Evolutionary conservation across 2,329 filamentous ascomycete species (phyloP), one percentile per base, ranked within the genome.

Genomic region (Trichoderma oligosporum): DNA sequence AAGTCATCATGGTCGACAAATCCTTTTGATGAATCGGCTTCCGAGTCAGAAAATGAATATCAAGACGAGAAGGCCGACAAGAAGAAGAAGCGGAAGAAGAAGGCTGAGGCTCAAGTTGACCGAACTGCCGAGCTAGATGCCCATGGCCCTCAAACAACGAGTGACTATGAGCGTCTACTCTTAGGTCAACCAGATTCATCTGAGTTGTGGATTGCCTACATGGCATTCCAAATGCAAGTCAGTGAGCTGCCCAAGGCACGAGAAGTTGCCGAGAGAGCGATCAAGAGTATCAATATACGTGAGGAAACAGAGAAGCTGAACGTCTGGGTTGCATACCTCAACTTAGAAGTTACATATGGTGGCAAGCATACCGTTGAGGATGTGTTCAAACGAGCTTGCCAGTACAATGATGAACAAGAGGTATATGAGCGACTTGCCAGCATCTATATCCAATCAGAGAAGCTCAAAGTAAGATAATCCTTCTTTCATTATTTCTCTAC

Each of bases 211-310:
- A 89, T 97, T 55, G 84, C 90, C 63, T 99, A 99, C 76, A 97
- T 99, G 91, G 91, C 92, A n/a, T 96, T 96, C 81, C 91, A 97
- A 74, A 86, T 97, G 72, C 88, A 96, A 69, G 83, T 96, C 52
- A 90, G 90, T 68, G 94, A 99, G 73, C 80, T 95, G 18, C 84
- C 87, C 60, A 94, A 91, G 73, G 92, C 94, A 11, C 85, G 93
- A 47, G 88, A 93, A 63, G 87, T 97, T 59, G 92, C 91, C 2
- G 89, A 97, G 74, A 88, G 94, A 60, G 94, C 94, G 16, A 82
- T 97, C 62, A 86, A 87, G 68, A 95, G 88, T 14, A 97, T 99
- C 76, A 89, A 90, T 72, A 90, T 95, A 60, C 85, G 89, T 24
- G 91, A 97, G 70, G 89, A 96, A 70, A 85, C 86, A 2, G 94